Conservation (phyloP, 495 filamentous ascomycete genomes). For the Echria macrotheca region DNA sequence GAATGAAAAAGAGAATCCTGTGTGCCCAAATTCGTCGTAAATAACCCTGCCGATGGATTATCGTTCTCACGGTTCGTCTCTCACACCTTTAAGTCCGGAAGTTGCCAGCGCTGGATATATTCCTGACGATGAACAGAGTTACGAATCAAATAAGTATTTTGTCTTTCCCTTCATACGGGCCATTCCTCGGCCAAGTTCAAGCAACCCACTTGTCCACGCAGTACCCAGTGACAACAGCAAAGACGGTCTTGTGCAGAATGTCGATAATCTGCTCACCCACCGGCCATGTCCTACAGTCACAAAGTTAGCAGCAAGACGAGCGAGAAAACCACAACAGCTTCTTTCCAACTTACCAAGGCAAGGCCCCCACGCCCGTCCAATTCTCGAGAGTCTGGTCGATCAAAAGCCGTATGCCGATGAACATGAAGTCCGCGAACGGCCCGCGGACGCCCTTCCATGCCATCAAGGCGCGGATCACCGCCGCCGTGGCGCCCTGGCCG, state of each 20-base stretch:
- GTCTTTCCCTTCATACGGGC: too few relatives aligned
- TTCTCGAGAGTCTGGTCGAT: slow-evolving; percentile 32
- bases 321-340: too few relatives aligned
- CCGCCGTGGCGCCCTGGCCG: slow-evolving; percentile 19
- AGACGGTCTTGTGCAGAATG: slow-evolving; percentile 29
- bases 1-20: too few relatives aligned
- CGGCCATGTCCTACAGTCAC: slow-evolving; percentile 23
- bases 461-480: slow-evolving; percentile 18
- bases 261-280: slow-evolving; percentile 28
- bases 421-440: slow-evolving; percentile 30
- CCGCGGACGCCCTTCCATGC: slow-evolving; percentile 27
- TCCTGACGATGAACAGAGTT: too few relatives aligned
- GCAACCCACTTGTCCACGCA: slow-evolving; percentile 21
- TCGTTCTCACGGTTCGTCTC: too few relatives aligned
- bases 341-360: slow-evolving; percentile 20
- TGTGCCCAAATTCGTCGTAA: too few relatives aligned
- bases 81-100: too few relatives aligned
- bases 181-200: too few relatives aligned
- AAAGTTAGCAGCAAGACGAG: slow-evolving; percentile 1
- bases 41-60: too few relatives aligned
- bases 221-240: slow-evolving; percentile 27
- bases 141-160: too few relatives aligned
- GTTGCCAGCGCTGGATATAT: too few relatives aligned
- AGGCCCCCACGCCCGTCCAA: slow-evolving; percentile 20
- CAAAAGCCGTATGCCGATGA: slow-evolving; percentile 22